These are phyloP conservation scores for Trichophyton mentagrophytes DNA, from an alignment of 2,329 filamentous ascomycete species.

Conservation along the genomic window DNA sequence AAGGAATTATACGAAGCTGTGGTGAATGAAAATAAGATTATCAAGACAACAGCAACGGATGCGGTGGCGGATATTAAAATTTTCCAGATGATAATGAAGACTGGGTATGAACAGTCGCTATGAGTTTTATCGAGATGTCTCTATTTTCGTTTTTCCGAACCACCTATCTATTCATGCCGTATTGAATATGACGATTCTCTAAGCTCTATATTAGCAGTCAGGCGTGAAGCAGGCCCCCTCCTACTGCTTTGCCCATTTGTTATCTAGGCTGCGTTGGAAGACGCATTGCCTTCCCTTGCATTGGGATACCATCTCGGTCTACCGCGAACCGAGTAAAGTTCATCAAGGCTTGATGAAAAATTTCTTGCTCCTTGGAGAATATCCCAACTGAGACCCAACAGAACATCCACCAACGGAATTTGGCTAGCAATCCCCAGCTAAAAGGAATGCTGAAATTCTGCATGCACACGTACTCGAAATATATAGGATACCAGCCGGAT, in stretches of 20 bases:
- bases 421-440: constrained; percentile 5
- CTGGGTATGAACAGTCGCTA: constrained; percentile 9
- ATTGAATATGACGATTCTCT: neutral
- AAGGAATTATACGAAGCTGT: constrained; percentile 27
- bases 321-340: neutral
- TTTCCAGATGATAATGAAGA: constrained; percentile 29
- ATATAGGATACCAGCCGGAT: constrained; percentile 11
- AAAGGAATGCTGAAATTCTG: constrained; percentile 10
- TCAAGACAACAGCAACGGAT: constrained; percentile 33
- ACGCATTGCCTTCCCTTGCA: neutral
- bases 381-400: constrained; percentile 9
- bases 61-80: constrained; percentile 30
- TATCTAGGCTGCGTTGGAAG: neutral
- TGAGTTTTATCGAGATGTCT: neutral
- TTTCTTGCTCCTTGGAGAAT: constrained; percentile 6
- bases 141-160: neutral
- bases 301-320: neutral
- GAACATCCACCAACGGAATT: constrained; percentile 8
- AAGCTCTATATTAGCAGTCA: neutral
- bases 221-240: neutral
- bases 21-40: constrained; percentile 25
- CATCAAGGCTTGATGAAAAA: neutral
- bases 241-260: neutral
- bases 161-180: neutral
- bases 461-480: constrained; percentile 12